Evolutionary conservation across 768 basidiomycete species (phyloP).

Genomic region (Panellus pusillus): DNA sequence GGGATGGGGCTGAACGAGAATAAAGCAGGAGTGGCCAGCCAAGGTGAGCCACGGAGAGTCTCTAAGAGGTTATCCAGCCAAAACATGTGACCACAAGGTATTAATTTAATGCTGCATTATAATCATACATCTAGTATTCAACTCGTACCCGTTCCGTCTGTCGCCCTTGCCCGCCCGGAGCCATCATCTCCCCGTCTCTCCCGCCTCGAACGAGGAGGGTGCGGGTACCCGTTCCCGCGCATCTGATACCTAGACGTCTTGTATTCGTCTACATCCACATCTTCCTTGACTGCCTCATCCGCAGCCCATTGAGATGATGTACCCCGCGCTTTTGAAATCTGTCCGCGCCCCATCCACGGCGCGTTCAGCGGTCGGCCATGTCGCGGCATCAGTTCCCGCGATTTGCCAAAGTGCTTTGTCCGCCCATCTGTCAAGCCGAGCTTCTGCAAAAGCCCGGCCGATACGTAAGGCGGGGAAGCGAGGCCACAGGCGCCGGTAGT

Average conservation of each 20-base stretch:
- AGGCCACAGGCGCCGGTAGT: slow-evolving; percentile 55
- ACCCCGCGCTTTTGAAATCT: neutral
- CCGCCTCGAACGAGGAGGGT: no score
- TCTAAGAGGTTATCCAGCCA: neutral
- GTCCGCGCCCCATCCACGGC: slow-evolving; percentile 14
- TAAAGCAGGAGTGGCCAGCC: neutral
- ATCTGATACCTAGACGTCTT: slow-evolving; percentile 4
- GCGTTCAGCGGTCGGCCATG: neutral
- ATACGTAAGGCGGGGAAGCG: slow-evolving; percentile 50
- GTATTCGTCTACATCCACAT: slow-evolving; percentile 3
- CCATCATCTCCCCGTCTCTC: no score
- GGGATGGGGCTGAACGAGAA: neutral
- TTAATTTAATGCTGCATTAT: no score
- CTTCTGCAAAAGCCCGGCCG: slow-evolving; percentile 43
- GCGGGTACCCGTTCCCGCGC: neutral
- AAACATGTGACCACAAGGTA: neutral
- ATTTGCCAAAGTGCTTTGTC: slow-evolving; percentile 20
- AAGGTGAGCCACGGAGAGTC: neutral
- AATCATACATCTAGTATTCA: no score
- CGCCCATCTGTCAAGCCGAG: slow-evolving; percentile 34
- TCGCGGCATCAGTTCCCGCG: neutral
- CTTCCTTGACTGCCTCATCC: neutral
- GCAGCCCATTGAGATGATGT: neutral
- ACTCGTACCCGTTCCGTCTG: no score
- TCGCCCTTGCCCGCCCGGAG: no score